phyloP scores from a whole-genome alignment of 2,329 filamentous ascomycete species.

The Fusarium decemcellulare region DNA sequence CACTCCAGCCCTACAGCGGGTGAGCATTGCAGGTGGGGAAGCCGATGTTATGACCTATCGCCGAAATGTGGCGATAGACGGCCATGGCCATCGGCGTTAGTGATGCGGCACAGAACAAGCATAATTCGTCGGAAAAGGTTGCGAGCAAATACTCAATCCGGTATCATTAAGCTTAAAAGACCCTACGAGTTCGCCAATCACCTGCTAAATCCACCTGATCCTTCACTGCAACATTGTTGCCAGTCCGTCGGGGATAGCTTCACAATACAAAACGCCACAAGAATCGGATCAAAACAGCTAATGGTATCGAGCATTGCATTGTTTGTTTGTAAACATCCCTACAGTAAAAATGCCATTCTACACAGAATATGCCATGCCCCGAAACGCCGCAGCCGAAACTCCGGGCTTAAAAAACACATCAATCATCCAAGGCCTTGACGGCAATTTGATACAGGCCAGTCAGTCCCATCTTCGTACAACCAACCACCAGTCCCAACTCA shows the following conservation, averaged over 20 bases:
- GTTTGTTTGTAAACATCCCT: conserved; percentile 12
- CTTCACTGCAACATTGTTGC: not conserved
- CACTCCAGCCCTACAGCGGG: not conserved
- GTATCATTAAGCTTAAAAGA: no score
- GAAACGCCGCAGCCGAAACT: conserved; percentile 43
- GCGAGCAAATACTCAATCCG: no score
- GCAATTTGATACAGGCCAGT: conserved; percentile 26
- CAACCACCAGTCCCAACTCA: conserved; percentile 37
- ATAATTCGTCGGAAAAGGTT: no score
- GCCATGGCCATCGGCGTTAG: conserved; percentile 26
- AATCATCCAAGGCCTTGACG: conserved; percentile 40
- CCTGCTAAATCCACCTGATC: not conserved
- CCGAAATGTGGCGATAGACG: conserved; percentile 16
- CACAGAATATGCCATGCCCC: conserved; percentile 28
- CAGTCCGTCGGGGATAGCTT: not conserved
- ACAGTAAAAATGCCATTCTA: conserved; percentile 41
- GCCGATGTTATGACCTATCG: conserved; percentile 16
- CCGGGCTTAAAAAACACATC: conserved; percentile 44
- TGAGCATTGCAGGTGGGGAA: not conserved
- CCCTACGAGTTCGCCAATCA: no score
- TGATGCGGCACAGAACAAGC: not conserved
- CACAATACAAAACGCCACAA: not conserved
- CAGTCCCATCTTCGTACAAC: not conserved
- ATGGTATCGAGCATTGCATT: conserved; percentile 9
- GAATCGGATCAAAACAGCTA: not conserved